Evolutionary conservation across 2,329 filamentous ascomycete genomes (phyloP), one percentile per base, ranked within the genome.

Genomic region (Aureobasidium sp.): DNA sequence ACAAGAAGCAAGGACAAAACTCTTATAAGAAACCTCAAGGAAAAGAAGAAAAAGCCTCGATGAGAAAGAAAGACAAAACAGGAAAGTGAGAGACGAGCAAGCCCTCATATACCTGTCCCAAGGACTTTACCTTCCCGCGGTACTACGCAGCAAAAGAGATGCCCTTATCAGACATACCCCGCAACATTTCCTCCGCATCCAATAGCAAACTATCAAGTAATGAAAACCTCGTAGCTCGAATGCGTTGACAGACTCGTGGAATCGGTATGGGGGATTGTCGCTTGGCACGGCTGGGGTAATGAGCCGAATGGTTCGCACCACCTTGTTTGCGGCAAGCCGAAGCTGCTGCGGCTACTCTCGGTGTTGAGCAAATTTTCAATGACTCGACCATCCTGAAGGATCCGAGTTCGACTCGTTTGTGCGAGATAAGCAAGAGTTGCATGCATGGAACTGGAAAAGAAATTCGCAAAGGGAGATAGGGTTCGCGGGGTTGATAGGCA

Each of bases 401-500:
- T 41, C 21, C 49, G 36, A 30, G 11, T 34, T 16, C n/a, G 30
- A 36, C 11, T 51, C 34, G 9, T 3, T 30, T 54, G 9, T 44
- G 51, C 51, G 11, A 57, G 30, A 57, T 57, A 57, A 16, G 51
- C 25, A 34, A 13, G 9, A 41, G 36, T 30, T 53, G 3, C 1
- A 53, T 10, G 32, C 11, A 37, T 36, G 8, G 48, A 51, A 39
- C 8, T n/a, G n/a, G 48, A 25, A 45, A 45, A 45, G 42, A 45
- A 25, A 25, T 45, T 37, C 8, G 11, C 29, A 34, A 39, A 27
- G 2, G 16, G n/a, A 8, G 27, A 44, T 55, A 44, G 11, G 39
- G 37, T 44, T 55, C 5, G 51, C 39, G 51, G 51, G 51, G 39
- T 55, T 41, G 51, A 55, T 55, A 44, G 37, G 39, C 51, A 42